Base-by-base conservation (phyloP, 2,329 filamentous ascomycete species). In the Microsporum ferrugineum region DNA sequence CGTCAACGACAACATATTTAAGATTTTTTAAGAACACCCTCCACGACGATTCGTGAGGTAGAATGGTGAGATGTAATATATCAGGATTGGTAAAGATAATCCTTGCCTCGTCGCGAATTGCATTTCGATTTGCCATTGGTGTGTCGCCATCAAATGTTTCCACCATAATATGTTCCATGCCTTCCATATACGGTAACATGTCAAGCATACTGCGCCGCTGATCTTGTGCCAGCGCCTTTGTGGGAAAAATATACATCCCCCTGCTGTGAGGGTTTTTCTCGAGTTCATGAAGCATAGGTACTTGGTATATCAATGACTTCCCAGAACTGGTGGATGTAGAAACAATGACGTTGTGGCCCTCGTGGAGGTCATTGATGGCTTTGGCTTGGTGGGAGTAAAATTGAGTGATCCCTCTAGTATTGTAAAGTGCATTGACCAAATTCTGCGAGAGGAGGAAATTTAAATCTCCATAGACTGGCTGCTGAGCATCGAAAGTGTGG, bases 31-130 rank as follows among this genome's bases (percentile, higher is more conserved):
- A 73, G 66, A 96, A 97, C 0, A 82, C 84, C 55, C 91, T 82
- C 94, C 94, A 99, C 34, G 83, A 82, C 64, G 90, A 87, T 75
- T 99, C 94, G 69, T 96, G 89, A 0, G 94, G 92, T 2, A 99
- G 75, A 31, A 99, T 95, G 0, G 90, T 95, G 38, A 96, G 84
- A 67, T 99, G 94, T 39, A 99, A 80, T 91, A 97, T 99, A 69
- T 99, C 94, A 0, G 94, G 94, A 68, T 99, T 99, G 0, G 94
- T 99, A 69, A 99, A 96, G 58, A 99, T 92, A 64, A 97, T 90
- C 29, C 90, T 83, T 0, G 88, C 94, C 73, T 95, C 86, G 43
- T 97, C 91, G 4, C 92, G 84, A 64, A 99, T 92, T 33, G 79
- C 71, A 65, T 89, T 89, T 27, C 94, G 83, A 63, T 88, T 86